Conservation (phyloP, 345 rosid species). For the Reutealis trisperma region DNA sequence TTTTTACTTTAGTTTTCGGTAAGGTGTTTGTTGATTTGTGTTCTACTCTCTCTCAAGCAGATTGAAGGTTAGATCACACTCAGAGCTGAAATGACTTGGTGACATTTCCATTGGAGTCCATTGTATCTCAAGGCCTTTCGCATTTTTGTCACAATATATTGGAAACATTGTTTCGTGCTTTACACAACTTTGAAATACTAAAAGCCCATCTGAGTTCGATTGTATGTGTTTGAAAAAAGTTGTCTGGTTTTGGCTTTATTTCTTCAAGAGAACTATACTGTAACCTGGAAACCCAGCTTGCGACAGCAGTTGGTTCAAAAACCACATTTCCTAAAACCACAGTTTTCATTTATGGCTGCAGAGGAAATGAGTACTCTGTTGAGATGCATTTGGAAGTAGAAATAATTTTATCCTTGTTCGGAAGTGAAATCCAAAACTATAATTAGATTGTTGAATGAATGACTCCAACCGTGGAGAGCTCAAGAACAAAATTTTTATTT, state of each 20-base stretch:
- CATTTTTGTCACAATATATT: background rate
- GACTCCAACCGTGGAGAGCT: background rate
- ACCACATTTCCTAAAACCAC: no score
- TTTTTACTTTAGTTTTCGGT: background rate
- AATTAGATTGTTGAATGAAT: background rate
- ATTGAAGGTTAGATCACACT: constrained; percentile 33
- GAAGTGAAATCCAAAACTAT: background rate
- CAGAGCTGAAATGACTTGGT: background rate
- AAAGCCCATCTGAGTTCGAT: background rate
- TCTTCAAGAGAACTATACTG: no score
- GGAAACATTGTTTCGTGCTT: background rate
- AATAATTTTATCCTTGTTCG: background rate
- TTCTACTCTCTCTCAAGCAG: constrained; percentile 17
- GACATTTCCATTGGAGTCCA: background rate
- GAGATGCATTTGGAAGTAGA: background rate
- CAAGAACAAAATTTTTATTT: background rate
- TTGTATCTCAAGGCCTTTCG: background rate
- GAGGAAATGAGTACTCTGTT: background rate
- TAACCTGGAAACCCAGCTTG: no score
- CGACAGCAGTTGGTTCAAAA: no score
- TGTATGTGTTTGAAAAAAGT: no score
- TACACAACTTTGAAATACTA: background rate
- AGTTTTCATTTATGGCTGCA: no score
- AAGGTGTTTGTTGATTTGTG: background rate
- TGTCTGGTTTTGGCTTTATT: no score